Percentiles rank a stretch among this genome's conserved stretches.
Conservation (phyloP, 768 basidiomycete species). For the Multifurca ochricompacta region DNA sequence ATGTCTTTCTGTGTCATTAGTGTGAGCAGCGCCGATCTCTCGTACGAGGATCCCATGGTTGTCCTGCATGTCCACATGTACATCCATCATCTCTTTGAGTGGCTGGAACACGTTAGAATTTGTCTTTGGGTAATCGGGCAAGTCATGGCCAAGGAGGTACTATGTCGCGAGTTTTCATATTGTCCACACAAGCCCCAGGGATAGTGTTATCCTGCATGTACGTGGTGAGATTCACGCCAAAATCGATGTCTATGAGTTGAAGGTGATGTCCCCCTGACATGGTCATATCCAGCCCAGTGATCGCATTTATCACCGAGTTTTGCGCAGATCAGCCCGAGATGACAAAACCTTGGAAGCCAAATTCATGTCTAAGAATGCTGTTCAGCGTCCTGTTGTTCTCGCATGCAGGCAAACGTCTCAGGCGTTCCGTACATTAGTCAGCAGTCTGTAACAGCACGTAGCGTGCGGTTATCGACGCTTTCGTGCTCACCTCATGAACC, state of each 20-base stretch:
- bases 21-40: constrained; percentile 65
- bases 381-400: constrained; percentile 66
- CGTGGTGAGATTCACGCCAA: constrained; percentile 58
- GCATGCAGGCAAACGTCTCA: constrained; percentile 66
- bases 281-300: constrained; percentile 55
- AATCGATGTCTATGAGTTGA: constrained; percentile 40
- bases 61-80: constrained; percentile 58
- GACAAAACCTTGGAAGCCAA: constrained; percentile 70
- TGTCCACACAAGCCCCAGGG: constrained; percentile 53
- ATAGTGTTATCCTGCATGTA: constrained; percentile 70
- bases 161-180: constrained; percentile 78
- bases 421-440: no score
- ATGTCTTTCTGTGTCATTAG: constrained; percentile 45
- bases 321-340: constrained; percentile 72
- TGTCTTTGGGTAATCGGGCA: constrained; percentile 47
- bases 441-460: no score
- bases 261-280: constrained; percentile 56
- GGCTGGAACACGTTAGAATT: constrained; percentile 65
- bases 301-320: constrained; percentile 50
- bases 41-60: constrained; percentile 63
- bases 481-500: no score
- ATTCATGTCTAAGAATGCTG: constrained; percentile 66
- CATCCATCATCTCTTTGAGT: constrained; percentile 45
- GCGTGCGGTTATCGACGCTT: constrained; percentile 74
- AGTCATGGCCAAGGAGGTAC: constrained; percentile 62